phyloP scores from a whole-genome alignment of 345 rosid genomes.

The Eucalyptus melliodora region DNA sequence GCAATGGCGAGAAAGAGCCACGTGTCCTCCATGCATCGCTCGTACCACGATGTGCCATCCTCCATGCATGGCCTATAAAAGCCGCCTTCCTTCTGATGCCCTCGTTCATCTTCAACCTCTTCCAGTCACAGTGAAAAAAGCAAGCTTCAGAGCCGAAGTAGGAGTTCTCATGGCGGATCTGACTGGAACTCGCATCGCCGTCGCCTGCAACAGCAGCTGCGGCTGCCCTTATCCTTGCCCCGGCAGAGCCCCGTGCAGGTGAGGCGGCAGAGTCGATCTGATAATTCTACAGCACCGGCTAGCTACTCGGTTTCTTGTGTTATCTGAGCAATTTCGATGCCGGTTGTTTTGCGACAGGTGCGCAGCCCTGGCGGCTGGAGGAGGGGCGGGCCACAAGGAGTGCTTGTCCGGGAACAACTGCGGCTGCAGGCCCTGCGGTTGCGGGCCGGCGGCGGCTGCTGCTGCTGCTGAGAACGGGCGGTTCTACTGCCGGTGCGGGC shows the following conservation, averaged over 20 bases:
- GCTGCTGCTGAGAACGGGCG: background rate
- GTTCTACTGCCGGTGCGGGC: background rate
- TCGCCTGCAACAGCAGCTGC: background rate
- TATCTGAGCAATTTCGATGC: accelerated
- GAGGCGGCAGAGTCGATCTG: background rate
- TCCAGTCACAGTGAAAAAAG: background rate
- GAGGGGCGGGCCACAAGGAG: background rate
- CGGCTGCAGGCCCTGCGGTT: background rate
- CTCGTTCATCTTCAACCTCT: background rate
- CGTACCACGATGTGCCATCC: too few relatives aligned
- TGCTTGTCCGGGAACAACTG: background rate
- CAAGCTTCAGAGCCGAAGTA: background rate
- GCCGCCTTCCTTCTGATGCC: background rate
- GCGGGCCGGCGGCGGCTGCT: accelerated
- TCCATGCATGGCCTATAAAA: too few relatives aligned
- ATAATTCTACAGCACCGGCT: accelerated
- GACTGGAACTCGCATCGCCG: background rate
- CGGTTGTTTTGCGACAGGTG: background rate
- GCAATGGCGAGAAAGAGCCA: too few relatives aligned
- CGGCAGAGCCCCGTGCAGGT: background rate
- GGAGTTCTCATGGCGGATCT: background rate
- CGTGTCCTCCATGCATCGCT: too few relatives aligned
- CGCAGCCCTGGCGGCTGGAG: background rate
- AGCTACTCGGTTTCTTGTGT: background rate
- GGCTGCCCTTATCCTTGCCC: background rate